A percentile compares a stretch with the other conserved stretches of the same genome.
phyloP scores from a whole-genome alignment of 192 early-diverging fungal genomes.

The Cladochytrium replicatum region DNA sequence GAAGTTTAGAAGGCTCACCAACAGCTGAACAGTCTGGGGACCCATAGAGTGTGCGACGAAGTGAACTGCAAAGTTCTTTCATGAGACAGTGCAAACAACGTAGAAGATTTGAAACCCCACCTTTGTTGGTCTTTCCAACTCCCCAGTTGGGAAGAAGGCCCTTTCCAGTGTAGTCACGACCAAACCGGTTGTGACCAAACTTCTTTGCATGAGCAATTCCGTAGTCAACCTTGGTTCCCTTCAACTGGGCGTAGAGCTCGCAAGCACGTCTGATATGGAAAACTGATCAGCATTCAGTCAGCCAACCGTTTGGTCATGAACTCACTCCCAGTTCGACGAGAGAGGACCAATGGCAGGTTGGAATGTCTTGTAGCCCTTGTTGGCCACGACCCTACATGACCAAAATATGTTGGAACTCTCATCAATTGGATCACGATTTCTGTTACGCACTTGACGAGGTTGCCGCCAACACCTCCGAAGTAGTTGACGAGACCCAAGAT shows the following conservation, averaged over 20 bases:
- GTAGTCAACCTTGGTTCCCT: slow-evolving; percentile 10
- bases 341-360: slow-evolving; percentile 5
- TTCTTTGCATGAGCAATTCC: slow-evolving; percentile 7
- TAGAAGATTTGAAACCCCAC: too few species aligned
- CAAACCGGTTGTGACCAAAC: slow-evolving; percentile 15
- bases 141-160: slow-evolving; percentile 12
- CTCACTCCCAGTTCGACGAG: slow-evolving; percentile 12
- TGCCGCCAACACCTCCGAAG: slow-evolving; percentile 11
- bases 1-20: slow-evolving; percentile 7
- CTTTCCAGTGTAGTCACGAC: slow-evolving; percentile 7
- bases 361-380: slow-evolving; percentile 2
- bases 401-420: too few species aligned
- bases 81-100: too few species aligned
- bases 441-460: slow-evolving; percentile 11
- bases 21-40: slow-evolving; percentile 9
- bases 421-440: too few species aligned
- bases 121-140: too few species aligned
- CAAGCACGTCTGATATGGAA: slow-evolving; percentile 20
- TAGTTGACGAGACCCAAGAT: slow-evolving; percentile 11
- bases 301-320: background rate
- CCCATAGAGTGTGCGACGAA: slow-evolving; percentile 15
- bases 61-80: slow-evolving; percentile 7
- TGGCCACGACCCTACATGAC: background rate
- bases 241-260: slow-evolving; percentile 19
- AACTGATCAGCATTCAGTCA: background rate